Percentiles rank a stretch among this genome's conserved stretches.
These are phyloP conservation scores for Balakata baccata DNA, from an alignment of 345 rosid species.

Conservation along the genomic window DNA sequence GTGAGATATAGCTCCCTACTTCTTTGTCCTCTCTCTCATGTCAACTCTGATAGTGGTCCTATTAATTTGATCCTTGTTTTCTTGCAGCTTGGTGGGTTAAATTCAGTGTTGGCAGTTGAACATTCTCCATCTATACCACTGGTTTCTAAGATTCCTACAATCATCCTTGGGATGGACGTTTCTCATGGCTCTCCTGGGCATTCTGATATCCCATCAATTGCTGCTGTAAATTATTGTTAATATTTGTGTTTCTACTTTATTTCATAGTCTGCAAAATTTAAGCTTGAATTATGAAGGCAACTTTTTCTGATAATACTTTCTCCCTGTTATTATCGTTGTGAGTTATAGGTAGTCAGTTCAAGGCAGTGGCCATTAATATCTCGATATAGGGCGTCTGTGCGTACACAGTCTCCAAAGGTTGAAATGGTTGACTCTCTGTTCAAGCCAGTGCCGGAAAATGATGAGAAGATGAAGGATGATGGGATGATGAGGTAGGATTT, in stretches of 20 bases:
- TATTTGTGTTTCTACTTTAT: not conserved
- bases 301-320: not conserved
- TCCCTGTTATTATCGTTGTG: not conserved
- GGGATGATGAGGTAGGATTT: conserved; percentile 63
- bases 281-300: not conserved
- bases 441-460: conserved; percentile 61
- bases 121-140: conserved; percentile 60
- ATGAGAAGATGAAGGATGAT: conserved; percentile 83
- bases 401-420: conserved; percentile 76
- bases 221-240: conserved; percentile 55
- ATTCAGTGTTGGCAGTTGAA: conserved; percentile 65
- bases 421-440: conserved; percentile 84
- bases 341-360: conserved; percentile 59
- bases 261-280: not conserved
- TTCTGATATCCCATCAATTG: conserved; percentile 79
- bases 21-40: not conserved
- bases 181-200: conserved; percentile 96
- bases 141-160: conserved; percentile 68
- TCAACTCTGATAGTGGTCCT: not conserved
- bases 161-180: conserved; percentile 96
- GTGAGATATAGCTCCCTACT: conserved; percentile 27
- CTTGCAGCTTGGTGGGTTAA: conserved; percentile 84
- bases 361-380: conserved; percentile 87
- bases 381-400: conserved; percentile 76
- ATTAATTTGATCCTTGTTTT: not conserved